phyloP scores from a whole-genome alignment of 208 protist species.

The Blastocrithidia nonstop region DNA sequence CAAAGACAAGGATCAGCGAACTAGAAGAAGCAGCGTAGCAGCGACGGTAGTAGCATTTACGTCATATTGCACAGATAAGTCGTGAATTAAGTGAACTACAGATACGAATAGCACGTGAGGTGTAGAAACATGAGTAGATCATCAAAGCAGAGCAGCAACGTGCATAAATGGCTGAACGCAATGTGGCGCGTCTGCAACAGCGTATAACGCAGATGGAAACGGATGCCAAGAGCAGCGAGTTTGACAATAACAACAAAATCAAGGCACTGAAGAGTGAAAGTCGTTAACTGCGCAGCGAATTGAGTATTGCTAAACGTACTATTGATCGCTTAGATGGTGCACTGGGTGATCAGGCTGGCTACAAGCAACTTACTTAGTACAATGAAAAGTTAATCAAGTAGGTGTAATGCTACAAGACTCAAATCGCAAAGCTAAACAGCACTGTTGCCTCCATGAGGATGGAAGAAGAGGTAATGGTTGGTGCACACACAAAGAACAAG shows the following conservation, averaged over 20 bases:
- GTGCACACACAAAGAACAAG: constrained; percentile 46
- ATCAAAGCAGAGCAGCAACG: constrained; percentile 18
- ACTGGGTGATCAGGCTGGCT: constrained; percentile 52
- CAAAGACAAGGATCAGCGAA: constrained; percentile 32
- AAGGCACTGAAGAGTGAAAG: constrained; percentile 33
- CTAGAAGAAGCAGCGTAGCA: constrained; percentile 18
- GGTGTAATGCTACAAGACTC: constrained; percentile 23
- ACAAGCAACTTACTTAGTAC: constrained; percentile 54
- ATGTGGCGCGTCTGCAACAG: constrained; percentile 27
- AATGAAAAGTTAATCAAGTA: constrained; percentile 56
- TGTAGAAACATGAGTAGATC: constrained; percentile 7
- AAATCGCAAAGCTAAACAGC: constrained; percentile 34
- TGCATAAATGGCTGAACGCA: constrained; percentile 28
- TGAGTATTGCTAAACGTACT: constrained; percentile 60
- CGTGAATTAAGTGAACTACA: constrained; percentile 22
- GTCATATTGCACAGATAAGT: constrained; percentile 21
- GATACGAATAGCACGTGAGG: constrained; percentile 14
- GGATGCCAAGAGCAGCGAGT: constrained; percentile 3
- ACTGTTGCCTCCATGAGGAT: constrained; percentile 51
- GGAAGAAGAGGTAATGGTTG: constrained; percentile 56
- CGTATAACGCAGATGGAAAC: constrained; percentile 16
- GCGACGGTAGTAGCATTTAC: constrained; percentile 14
- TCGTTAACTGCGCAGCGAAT: constrained; percentile 36
- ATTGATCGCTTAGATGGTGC: constrained; percentile 70
- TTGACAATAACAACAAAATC: constrained; percentile 20